phyloP scores from a whole-genome alignment of 139 green algal species.

The Ettlia oleoabundans region DNA sequence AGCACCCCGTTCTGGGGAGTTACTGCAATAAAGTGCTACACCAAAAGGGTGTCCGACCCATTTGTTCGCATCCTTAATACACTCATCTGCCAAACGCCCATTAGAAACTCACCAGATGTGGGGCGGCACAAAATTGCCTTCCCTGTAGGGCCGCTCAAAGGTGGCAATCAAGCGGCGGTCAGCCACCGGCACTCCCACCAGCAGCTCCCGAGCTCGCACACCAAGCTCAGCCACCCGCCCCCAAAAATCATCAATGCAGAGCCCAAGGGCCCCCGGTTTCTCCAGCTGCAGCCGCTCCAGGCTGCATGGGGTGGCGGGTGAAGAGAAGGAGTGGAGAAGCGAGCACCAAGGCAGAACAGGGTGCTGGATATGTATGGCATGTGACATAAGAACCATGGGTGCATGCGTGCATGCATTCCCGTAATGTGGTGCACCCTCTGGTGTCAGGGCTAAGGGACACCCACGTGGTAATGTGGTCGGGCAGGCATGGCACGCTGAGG shows the following conservation, averaged over 20 bases:
- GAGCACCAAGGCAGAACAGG: neutral
- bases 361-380: neutral
- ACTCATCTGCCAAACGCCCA: too few species aligned
- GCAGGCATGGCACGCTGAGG: slow-evolving; percentile 5
- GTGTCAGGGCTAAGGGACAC: neutral
- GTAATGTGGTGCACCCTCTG: neutral
- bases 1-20: too few species aligned
- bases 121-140: slow-evolving; percentile 42
- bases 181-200: slow-evolving; percentile 15
- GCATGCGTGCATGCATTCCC: neutral
- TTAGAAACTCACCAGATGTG: slow-evolving; percentile 33
- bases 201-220: neutral
- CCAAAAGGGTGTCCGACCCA: neutral
- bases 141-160: slow-evolving; percentile 45
- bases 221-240: neutral
- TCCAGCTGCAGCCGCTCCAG: slow-evolving; percentile 8
- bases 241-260: slow-evolving; percentile 12
- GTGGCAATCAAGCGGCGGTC: slow-evolving; percentile 22
- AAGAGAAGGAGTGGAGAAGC: neutral
- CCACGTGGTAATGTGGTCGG: neutral
- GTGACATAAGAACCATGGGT: neutral
- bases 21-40: too few species aligned
- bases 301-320: neutral
- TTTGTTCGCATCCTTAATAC: neutral
- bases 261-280: neutral